Base-by-base conservation (phyloP, 805 yeast species). In the Hanseniaspora hatyaiensis region DNA sequence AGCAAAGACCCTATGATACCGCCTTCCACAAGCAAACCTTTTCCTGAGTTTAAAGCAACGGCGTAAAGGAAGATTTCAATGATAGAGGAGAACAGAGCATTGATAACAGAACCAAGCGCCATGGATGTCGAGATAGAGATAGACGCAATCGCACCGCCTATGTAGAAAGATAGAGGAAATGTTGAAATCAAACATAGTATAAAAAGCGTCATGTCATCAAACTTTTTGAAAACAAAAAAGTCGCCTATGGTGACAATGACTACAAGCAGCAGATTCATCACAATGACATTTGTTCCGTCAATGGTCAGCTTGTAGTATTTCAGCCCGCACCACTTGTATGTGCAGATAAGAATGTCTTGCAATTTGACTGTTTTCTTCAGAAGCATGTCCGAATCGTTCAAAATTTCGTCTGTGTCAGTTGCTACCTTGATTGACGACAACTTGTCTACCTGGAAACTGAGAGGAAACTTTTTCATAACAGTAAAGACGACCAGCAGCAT, bases 131-230 rank as follows among this genome's bases (percentile, higher is more conserved):
- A 98, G 0, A 98, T 97, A 6, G 95, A 83, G 51, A 92, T 92
- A 2, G 97, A 88, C 0, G 98, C 98, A n/a, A 92, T 98, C 5
- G 97, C 97, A 64, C 89, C 97, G 3, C 98, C 98, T 56, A 92
- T 88, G 65, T 87, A 92, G 60, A 92, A 89, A 0, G 98, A 97
- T 54, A 92, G 69, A 6, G 98, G 98, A 31, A 92, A 75, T 50
- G 92, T 85, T 1, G 96, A 83, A 41, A 82, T 70, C 50, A 92
- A 65, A 61, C 96, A 82, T 15, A 86, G 65, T 38, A 76, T 68
- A 57, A 92, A 92, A 37, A 86, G 73, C 52, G 75, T 74, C 48
- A 86, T 56, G 15, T 45, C 49, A n/a, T 20, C 16, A 3, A 45
- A 22, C 6, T n/a, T 8, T 5, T 45, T 26, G 20, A 45, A 37